These are phyloP conservation scores for Arthrobotrys entomopaga DNA, from an alignment of 2,329 filamentous ascomycete genomes.

Conservation along the genomic window DNA sequence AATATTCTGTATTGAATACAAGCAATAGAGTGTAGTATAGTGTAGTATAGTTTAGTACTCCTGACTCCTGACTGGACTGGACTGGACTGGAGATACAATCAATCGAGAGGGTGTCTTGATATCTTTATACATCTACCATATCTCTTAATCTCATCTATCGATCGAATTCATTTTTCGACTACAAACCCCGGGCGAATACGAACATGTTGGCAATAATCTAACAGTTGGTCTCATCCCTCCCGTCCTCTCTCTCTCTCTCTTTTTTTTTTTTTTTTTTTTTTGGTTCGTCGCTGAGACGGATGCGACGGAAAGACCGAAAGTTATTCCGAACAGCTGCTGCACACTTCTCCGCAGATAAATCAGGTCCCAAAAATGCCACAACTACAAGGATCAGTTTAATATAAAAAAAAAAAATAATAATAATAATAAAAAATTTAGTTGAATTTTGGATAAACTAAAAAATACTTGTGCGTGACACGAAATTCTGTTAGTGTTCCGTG, in stretches of 20 bases:
- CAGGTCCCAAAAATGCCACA: constrained; percentile 32
- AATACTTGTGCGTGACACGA: neutral
- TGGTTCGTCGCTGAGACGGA: neutral
- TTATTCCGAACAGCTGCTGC: constrained; percentile 47
- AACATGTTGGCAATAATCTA: neutral
- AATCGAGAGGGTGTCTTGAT: neutral
- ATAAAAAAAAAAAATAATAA: too few species aligned
- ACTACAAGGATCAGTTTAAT: constrained; percentile 1
- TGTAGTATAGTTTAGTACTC: too few species aligned
- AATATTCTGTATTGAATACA: too few species aligned
- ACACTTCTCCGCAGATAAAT: neutral
- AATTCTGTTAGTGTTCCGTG: too few species aligned
- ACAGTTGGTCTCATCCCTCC: neutral
- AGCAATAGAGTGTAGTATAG: too few species aligned
- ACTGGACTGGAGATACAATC: constrained; percentile 1
- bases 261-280: constrained; percentile 10
- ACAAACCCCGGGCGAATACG: neutral
- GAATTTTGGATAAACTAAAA: constrained; percentile 24
- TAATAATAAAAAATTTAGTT: too few species aligned
- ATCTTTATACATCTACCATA: neutral
- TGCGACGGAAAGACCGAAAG: constrained; percentile 46
- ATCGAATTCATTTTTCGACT: neutral
- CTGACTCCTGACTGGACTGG: too few species aligned
- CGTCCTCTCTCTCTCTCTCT: neutral
- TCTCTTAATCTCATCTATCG: neutral